Percentiles rank a stretch among this genome's conserved stretches.
Evolutionary conservation across 495 filamentous ascomycete genomes (phyloP).

Genomic region (Hyaloscypha finlandica): DNA sequence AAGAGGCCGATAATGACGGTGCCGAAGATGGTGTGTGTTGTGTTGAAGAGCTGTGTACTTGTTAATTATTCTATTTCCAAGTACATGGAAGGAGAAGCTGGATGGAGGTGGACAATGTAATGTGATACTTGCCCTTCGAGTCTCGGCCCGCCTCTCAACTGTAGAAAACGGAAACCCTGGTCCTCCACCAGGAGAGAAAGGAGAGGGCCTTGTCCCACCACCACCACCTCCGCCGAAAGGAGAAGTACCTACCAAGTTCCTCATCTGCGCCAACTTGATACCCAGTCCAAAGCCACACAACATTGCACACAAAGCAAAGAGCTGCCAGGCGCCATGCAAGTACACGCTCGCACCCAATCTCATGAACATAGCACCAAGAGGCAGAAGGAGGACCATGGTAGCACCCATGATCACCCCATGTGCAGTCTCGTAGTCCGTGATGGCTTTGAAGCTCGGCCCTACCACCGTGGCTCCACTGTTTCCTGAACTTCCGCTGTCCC

Average conservation of each 20-base stretch:
- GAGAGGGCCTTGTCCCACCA: background rate
- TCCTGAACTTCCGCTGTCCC: background rate
- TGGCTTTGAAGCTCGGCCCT: background rate
- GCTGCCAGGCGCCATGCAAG: constrained; percentile 61
- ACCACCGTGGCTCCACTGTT: background rate
- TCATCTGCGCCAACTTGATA: constrained; percentile 45
- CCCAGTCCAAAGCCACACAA: constrained; percentile 66
- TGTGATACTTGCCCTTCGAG: background rate
- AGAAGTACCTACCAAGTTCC: constrained; percentile 30
- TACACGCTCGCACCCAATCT: constrained; percentile 50
- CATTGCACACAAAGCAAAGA: constrained; percentile 54
- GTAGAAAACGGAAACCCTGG: no score
- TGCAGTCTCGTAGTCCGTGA: constrained; percentile 19
- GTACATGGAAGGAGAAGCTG: no score
- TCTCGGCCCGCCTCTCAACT: no score
- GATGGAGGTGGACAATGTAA: no score
- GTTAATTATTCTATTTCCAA: no score
- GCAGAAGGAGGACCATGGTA: constrained; percentile 56
- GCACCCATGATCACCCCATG: constrained; percentile 60
- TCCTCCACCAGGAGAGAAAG: no score
- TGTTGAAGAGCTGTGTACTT: constrained; percentile 21
- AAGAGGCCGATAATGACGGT: constrained; percentile 49
- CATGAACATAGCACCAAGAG: constrained; percentile 58
- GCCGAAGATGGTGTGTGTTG: constrained; percentile 47
- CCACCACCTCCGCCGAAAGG: constrained; percentile 1